Evolutionary conservation across 164 flowering plant species (phyloP).

Genomic region (Magnolia sinica): DNA sequence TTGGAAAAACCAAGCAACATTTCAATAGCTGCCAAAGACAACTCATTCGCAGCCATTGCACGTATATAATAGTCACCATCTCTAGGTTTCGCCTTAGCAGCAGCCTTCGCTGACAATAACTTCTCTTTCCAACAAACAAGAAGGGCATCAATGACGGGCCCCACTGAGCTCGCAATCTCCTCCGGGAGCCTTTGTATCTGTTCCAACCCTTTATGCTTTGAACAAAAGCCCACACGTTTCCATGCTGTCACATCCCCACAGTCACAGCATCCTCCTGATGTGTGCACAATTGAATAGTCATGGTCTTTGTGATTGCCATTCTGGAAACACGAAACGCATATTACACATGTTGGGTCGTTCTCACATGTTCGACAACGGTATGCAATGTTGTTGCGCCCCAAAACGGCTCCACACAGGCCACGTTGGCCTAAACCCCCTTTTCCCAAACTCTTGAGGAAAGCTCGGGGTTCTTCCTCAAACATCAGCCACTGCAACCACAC

Average conservation of each 20-base stretch:
- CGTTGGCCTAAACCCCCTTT: conserved; percentile 54
- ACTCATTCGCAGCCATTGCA: conserved; percentile 39
- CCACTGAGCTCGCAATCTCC: conserved; percentile 54
- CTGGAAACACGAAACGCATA: conserved; percentile 94
- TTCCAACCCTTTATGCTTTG: conserved; percentile 86
- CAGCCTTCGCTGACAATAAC: conserved; percentile 38
- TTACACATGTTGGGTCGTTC: conserved; percentile 94
- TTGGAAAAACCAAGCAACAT: conserved; percentile 87
- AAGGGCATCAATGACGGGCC: conserved; percentile 69
- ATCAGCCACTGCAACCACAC: conserved; percentile 91
- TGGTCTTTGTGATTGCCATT: conserved; percentile 90
- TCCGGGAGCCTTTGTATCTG: conserved; percentile 79
- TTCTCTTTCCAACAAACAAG: conserved; percentile 59
- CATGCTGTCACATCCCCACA: conserved; percentile 98
- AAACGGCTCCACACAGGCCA: conserved; percentile 95
- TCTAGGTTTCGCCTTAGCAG: conserved; percentile 17
- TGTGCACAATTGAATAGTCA: conserved; percentile 80
- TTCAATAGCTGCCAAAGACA: conserved; percentile 60
- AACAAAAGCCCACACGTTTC: conserved; percentile 95
- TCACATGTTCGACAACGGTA: conserved; percentile 89
- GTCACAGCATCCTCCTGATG: conserved; percentile 97
- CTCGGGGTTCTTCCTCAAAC: conserved; percentile 69
- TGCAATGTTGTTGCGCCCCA: conserved; percentile 84
- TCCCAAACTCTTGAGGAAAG: conserved; percentile 40
- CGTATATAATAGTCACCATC: conserved; percentile 20